These are phyloP conservation scores for Chlorella sp. DNA, from an alignment of 139 green algal species.

Conservation along the genomic window DNA sequence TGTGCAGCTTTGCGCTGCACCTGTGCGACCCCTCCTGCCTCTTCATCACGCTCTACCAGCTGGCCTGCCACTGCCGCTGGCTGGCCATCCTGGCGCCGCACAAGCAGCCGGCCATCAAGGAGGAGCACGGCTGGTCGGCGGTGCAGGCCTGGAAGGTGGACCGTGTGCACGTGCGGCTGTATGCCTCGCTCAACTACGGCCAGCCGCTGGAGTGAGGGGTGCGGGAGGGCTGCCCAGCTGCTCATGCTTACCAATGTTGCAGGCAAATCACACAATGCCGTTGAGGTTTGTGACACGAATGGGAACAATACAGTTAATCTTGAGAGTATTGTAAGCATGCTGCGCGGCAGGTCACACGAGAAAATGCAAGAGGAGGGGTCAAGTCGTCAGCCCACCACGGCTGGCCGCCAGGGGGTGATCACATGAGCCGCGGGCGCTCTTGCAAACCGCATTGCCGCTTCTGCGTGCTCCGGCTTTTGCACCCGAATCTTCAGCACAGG, in stretches of 20 bases:
- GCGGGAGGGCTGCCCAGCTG: too few relatives aligned
- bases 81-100: slow-evolving; percentile 7
- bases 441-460: not conserved
- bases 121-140: slow-evolving; percentile 21
- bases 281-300: too few relatives aligned
- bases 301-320: too few relatives aligned
- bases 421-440: not conserved
- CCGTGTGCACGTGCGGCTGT: slow-evolving; percentile 3
- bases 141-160: not conserved
- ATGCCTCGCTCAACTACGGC: not conserved
- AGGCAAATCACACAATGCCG: too few relatives aligned
- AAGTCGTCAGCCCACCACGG: too few relatives aligned
- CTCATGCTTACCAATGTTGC: too few relatives aligned
- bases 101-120: slow-evolving; percentile 5
- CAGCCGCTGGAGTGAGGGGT: not conserved
- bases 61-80: slow-evolving; percentile 26
- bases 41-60: slow-evolving; percentile 22
- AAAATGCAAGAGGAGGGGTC: not conserved
- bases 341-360: not conserved
- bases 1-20: slow-evolving; percentile 28
- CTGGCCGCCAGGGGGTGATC: slow-evolving; percentile 10
- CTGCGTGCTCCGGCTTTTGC: slow-evolving; percentile 1
- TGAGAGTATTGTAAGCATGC: not conserved
- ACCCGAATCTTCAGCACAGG: slow-evolving; percentile 8
- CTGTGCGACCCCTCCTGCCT: slow-evolving; percentile 7